phyloP scores from a whole-genome alignment of 306 rosid species.

The Trichosanthes truncata region DNA sequence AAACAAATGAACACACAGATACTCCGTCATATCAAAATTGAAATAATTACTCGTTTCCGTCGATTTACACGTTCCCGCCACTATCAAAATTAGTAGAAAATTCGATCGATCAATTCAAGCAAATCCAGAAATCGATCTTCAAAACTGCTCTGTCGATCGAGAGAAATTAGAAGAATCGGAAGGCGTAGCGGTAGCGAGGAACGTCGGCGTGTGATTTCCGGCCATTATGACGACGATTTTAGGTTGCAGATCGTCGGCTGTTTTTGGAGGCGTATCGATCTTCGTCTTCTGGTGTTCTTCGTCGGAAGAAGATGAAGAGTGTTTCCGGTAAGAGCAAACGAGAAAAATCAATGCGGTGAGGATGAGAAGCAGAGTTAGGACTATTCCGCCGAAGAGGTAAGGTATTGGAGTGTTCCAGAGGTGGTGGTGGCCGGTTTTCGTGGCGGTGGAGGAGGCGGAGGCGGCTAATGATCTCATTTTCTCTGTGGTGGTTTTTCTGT shows the following conservation, averaged over 20 bases:
- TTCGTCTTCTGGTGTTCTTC: slow-evolving; percentile 9
- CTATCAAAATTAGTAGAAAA: neutral
- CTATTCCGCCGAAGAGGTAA: slow-evolving; percentile 70
- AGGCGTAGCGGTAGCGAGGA: slow-evolving; percentile 26
- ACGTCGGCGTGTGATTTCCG: slow-evolving; percentile 36
- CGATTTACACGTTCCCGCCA: neutral
- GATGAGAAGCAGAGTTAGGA: slow-evolving; percentile 42
- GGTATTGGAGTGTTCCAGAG: slow-evolving; percentile 73
- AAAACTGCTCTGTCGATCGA: neutral
- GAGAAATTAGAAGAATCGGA: neutral
- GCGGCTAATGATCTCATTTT: neutral
- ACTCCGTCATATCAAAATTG: neutral
- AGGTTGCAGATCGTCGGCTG: slow-evolving; percentile 12
- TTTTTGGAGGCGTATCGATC: neutral
- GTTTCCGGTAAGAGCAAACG: slow-evolving; percentile 41
- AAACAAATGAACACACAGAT: neutral
- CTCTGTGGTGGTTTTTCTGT: neutral
- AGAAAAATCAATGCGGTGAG: slow-evolving; percentile 57
- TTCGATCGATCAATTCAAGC: neutral
- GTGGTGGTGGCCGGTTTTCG: slow-evolving; percentile 3
- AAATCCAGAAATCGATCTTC: neutral
- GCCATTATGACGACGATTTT: slow-evolving; percentile 42
- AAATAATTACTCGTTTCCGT: neutral
- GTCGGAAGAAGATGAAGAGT: slow-evolving; percentile 11
- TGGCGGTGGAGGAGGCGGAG: neutral